Base-by-base conservation (phyloP, 495 filamentous ascomycete species). In the Daldinia caldariorum region DNA sequence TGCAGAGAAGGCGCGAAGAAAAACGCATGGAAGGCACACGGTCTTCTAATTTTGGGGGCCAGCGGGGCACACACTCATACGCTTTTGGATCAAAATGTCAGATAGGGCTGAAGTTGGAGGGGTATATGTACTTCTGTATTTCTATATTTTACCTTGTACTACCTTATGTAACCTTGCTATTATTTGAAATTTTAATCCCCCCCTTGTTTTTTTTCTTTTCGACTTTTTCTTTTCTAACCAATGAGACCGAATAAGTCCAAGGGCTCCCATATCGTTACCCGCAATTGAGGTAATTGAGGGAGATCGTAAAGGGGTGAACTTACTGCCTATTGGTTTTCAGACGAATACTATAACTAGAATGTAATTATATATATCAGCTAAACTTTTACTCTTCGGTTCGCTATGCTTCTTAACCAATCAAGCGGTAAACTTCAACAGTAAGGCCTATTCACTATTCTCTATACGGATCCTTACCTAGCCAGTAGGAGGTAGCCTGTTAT, bases 41-140 rank as follows among this genome's bases (percentile, higher is more conserved):
- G 32, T 35, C 54, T 57, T 57, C 49, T 53, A 53, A 53, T 66
- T 66, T 66, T 71, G 67, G 57, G 61, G 67, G 67, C 67, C 41
- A 3, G 49, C 38, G 54, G 53, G 54, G 45, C 59, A 34, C 6
- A 7, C 10, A n/a, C 67, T 70, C 65, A 26, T 50, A 57, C 62
- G 1, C 12, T 70, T 65, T 31, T 0, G 61, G 39, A 43, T 18
- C 45, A 20, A 20, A 22, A 63, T 32, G 29, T 31, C 8, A 22
- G 22, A 53, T 71, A 71, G 58, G 68, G 68, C 68, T 71, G 68
- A 71, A 26, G 34, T 1, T 35, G 34, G 26, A 26, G 26, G 26
- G 26, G 4, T 31, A 7, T 29, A 20, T 31, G 22, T 22, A 20
- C 20, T 47, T 20, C 12, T 38, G 37, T 38, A 38, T 38, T 3